These are phyloP conservation scores for Salvia rosmarinus DNA, from an alignment of 257 asterid genomes.

Conservation along the genomic window DNA sequence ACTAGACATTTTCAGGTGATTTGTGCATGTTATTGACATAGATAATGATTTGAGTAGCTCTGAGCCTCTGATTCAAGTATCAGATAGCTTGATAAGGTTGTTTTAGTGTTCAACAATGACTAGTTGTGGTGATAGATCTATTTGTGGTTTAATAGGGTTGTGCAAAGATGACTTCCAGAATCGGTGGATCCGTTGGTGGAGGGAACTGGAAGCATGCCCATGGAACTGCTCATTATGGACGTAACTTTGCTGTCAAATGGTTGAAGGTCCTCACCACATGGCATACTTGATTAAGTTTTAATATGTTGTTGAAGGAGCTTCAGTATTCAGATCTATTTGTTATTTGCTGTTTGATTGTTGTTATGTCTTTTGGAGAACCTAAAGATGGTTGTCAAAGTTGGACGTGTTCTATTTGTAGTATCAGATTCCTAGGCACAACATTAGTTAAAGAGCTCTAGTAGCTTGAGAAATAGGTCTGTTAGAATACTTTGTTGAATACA, in stretches of 20 bases:
- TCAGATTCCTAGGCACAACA: not conserved
- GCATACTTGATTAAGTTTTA: slow-evolving; percentile 7
- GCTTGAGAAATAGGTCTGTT: slow-evolving; percentile 16
- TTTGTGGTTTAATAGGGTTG: slow-evolving; percentile 69
- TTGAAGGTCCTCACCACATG: slow-evolving; percentile 63
- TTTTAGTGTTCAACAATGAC: not conserved
- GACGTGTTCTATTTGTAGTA: not conserved
- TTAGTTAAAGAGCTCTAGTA: not conserved
- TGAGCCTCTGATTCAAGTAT: slow-evolving; percentile 23
- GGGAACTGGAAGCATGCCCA: slow-evolving; percentile 98
- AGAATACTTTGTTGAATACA: not conserved
- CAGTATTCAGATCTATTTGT: slow-evolving; percentile 26
- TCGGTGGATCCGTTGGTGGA: slow-evolving; percentile 83
- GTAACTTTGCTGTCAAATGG: slow-evolving; percentile 93
- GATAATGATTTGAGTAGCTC: slow-evolving; percentile 12
- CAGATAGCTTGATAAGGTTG: slow-evolving; percentile 25
- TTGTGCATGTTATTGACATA: slow-evolving; percentile 29
- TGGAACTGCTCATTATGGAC: slow-evolving; percentile 97
- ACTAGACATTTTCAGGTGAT: slow-evolving; percentile 94
- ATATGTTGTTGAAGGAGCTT: slow-evolving; percentile 27
- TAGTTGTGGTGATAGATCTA: slow-evolving; percentile 26
- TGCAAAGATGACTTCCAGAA: slow-evolving; percentile 94
- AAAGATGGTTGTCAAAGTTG: slow-evolving; percentile 15
- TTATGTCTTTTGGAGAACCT: slow-evolving; percentile 19
- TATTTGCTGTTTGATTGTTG: slow-evolving; percentile 20